Base-by-base conservation (phyloP, 768 basidiomycete species). In the Ramaria rubella region DNA sequence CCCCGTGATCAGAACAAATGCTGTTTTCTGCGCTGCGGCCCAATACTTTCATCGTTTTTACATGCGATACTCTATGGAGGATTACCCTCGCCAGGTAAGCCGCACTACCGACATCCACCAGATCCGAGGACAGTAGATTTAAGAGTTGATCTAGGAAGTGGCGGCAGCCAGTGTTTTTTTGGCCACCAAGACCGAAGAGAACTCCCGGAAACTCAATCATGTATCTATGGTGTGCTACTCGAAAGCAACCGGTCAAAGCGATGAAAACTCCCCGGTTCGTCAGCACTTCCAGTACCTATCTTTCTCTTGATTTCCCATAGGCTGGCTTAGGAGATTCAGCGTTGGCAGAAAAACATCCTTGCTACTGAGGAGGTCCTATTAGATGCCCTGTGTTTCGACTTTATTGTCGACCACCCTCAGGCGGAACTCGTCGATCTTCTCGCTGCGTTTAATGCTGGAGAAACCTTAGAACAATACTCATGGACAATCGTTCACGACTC, bases 31-130 rank as follows among this genome's bases (percentile, higher is more conserved):
- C 64, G 90, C 91, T 24, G 89, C 91, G 24, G 89, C 90, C 24
- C 88, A 86, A 5, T 93, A 90, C 87, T 90, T 92, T 62, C 91
- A 93, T 69, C 79, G 91, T 12, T 93, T 93, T 69, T 93, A 88
- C 69, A 90, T 93, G 90, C 79, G 90, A 58, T 85, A 81, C 67
- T 81, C 89, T 26, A 81, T 90, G 80, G 83, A 86, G 63, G 87
- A 90, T 64, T 86, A 87, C 64, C 85, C 87, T 62, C 79, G 83
- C 40, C 86, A 88, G 76, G 90, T 87, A 70, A 60, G 75, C 58
- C 31, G 11, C 40, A 42, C 14, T n/a, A n/a, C n/a, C n/a, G n/a
- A 42, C n/a, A 21, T 17, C 59, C 57, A 38, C 55, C 45, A 60
- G 44, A 55, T n/a, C 40, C 40, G 23, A 17, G 40, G 40, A 42